These are phyloP conservation scores for Carex parvula DNA, from an alignment of 176 grass and related monocot genomes.

Conservation along the genomic window DNA sequence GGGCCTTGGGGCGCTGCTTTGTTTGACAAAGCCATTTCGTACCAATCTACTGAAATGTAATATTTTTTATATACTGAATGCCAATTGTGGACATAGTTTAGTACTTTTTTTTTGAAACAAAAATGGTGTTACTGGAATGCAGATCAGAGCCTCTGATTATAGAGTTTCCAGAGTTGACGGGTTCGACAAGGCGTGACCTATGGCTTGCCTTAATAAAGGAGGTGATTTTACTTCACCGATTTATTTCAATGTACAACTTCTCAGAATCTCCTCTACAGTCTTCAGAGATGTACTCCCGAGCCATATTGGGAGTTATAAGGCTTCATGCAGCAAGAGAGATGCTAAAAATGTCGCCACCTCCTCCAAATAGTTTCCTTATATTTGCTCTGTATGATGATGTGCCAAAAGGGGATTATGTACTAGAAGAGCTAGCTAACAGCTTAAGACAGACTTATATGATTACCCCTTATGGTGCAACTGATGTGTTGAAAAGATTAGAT, in stretches of 20 bases:
- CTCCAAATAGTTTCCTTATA: constrained; percentile 59
- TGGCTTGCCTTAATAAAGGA: constrained; percentile 87
- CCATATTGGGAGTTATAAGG: constrained; percentile 76
- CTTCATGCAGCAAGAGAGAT: constrained; percentile 87
- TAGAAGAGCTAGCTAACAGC: constrained; percentile 67
- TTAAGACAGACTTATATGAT: constrained; percentile 59
- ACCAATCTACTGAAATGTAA: constrained; percentile 58
- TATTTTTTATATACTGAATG: constrained; percentile 13
- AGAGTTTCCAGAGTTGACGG: constrained; percentile 87
- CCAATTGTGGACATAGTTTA: not conserved
- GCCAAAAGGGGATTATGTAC: constrained; percentile 81
- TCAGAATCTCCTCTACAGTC: constrained; percentile 47
- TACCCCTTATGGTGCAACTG: constrained; percentile 50
- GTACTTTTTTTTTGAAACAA: not conserved
- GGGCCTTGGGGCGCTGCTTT: constrained; percentile 86
- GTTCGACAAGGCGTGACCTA: constrained; percentile 79
- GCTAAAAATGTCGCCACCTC: constrained; percentile 71
- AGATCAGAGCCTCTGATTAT: constrained; percentile 82
- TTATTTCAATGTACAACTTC: constrained; percentile 56
- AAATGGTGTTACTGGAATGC: constrained; percentile 28
- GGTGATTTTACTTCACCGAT: constrained; percentile 62
- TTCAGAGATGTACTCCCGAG: constrained; percentile 66
- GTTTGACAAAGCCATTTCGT: constrained; percentile 83
- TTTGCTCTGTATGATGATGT: constrained; percentile 73
- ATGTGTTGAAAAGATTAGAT: constrained; percentile 72